Conservation (phyloP, 140 eudicot genomes). For the Senecio squalidus region DNA sequence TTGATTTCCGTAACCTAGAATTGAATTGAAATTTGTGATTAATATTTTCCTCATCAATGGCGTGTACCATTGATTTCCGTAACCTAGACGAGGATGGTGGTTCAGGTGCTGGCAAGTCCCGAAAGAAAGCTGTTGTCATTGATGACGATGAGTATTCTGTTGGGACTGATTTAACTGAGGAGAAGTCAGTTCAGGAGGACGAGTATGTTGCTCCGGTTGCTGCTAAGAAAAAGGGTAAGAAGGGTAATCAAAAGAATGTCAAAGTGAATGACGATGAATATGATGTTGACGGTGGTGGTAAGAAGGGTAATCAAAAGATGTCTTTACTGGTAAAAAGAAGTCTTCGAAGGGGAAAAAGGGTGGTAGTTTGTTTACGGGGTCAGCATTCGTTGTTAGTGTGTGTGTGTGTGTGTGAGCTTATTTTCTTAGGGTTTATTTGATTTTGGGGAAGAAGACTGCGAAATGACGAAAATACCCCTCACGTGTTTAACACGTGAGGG, state of each 20-base stretch:
- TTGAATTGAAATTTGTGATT: no score
- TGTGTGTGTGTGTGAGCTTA: no score
- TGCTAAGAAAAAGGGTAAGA: conserved; percentile 63
- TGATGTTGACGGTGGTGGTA: conserved; percentile 10
- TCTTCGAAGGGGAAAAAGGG: conserved; percentile 46
- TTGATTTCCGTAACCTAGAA: no score
- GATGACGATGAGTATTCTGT: conserved; percentile 73
- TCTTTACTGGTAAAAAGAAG: conserved; percentile 52
- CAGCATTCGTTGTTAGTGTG: conserved; percentile 49
- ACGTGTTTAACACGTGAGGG: no score
- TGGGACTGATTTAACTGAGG: conserved; percentile 62
- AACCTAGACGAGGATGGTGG: conserved; percentile 2
- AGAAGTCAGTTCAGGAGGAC: conserved; percentile 41
- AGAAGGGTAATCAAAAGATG: conserved; percentile 38
- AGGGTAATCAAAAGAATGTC: conserved; percentile 39
- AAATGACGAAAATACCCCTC: no score
- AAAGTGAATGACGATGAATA: conserved; percentile 37
- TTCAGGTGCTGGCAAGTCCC: conserved; percentile 10
- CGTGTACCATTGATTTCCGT: no score
- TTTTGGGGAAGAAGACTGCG: no score
- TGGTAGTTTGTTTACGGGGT: conserved; percentile 28
- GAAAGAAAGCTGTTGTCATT: conserved; percentile 51
- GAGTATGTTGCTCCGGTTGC: conserved; percentile 30
- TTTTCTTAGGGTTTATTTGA: no score
- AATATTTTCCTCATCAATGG: no score